These are phyloP conservation scores for Exophiala oligosperma DNA, from an alignment of 2,329 filamentous ascomycete species.

Conservation along the genomic window DNA sequence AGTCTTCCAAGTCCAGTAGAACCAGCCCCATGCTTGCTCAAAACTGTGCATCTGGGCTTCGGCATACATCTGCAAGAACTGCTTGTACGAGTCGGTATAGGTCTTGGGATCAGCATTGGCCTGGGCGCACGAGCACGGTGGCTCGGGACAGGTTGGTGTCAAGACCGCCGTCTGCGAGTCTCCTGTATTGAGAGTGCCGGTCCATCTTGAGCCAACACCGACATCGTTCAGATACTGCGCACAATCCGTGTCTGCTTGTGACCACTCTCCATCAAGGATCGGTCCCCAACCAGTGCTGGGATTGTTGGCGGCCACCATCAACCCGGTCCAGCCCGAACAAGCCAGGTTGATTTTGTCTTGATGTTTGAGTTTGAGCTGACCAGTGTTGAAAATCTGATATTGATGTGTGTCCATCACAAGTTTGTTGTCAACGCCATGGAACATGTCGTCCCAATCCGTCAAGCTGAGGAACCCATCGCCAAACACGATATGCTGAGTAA, in stretches of 20 bases:
- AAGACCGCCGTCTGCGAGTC: slow-evolving; percentile 62
- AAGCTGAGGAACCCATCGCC: slow-evolving; percentile 95
- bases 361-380: slow-evolving; percentile 80
- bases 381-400: slow-evolving; percentile 95
- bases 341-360: slow-evolving; percentile 82
- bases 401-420: slow-evolving; percentile 96
- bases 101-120: slow-evolving; percentile 71
- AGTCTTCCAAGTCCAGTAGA: slow-evolving; percentile 98
- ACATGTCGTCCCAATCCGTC: slow-evolving; percentile 82
- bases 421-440: slow-evolving; percentile 65
- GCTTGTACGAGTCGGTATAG: slow-evolving; percentile 76
- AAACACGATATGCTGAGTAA: slow-evolving; percentile 74
- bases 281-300: slow-evolving; percentile 70
- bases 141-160: slow-evolving; percentile 71
- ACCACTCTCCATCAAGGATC: slow-evolving; percentile 95
- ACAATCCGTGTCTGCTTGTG: slow-evolving; percentile 96
- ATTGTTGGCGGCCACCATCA: slow-evolving; percentile 72
- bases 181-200: slow-evolving; percentile 73
- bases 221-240: slow-evolving; percentile 85
- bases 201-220: slow-evolving; percentile 84
- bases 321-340: slow-evolving; percentile 81
- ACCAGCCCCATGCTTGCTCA: slow-evolving; percentile 94
- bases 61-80: slow-evolving; percentile 84
- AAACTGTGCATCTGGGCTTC: slow-evolving; percentile 96
- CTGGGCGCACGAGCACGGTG: slow-evolving; percentile 67